Evolutionary conservation across 768 basidiomycete genomes (phyloP), one percentile per base, ranked within the genome.

Genomic region (Rhodosporidiobolus odoratus): DNA sequence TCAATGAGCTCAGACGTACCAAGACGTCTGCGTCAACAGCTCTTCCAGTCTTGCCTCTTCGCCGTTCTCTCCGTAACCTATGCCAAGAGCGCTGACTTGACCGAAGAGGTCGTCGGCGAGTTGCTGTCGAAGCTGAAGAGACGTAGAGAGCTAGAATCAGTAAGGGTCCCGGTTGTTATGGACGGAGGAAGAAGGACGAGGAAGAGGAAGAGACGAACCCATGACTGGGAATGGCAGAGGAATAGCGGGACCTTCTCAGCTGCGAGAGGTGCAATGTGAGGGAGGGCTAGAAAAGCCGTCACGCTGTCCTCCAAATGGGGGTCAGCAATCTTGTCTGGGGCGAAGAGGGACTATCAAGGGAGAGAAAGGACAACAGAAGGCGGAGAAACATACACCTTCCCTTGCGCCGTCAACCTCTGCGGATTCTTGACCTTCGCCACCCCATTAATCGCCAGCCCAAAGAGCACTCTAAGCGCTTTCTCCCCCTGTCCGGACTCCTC

Each of bases 381-480:
- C n/a, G 45, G 23, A 66, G 9, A 45, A 64, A 81, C 83, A 71
- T 75, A 95, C 95, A 90, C 85, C 79, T 88, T 90, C 90, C 92
- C 91, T 7, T 87, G 86, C 68, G 88, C 86, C 17, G 84, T 83
- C 32, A 96, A 87, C 64, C 95, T 81, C 74, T 89, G 89, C n/a
- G 91, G 81, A 71, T 86, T 95, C 81, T 92, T 96, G 65, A 93
- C 79, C 37, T 85, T 85, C 23, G 82, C 80, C 16, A 90, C 82
- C 77, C 88, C 88, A 76, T 82, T 86, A 25, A 85, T 84, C 37
- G 84, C 83, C 58, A 91, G 80, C 17, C 82, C 76, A 38, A 90
- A 79, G 63, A 92, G 78, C 21, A 80, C 78, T 40, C 82, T 79
- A 43, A 90, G 77, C 59, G 45, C 70, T 62, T 54, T 66, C 67